Conservation (phyloP, 768 basidiomycete genomes). For the Agaricus sinodeliciosus region DNA sequence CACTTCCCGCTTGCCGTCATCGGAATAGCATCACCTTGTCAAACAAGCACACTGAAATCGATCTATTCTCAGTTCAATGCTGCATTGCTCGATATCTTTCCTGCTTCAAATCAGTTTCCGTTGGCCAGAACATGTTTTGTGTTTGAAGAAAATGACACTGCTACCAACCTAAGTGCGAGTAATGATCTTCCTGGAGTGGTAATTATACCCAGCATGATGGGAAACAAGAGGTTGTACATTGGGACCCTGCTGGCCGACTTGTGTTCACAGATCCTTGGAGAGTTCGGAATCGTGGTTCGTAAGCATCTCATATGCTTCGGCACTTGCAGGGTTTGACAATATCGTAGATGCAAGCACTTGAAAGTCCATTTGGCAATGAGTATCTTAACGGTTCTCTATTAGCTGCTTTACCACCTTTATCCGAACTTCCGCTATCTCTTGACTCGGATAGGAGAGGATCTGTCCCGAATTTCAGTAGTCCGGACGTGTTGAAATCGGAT, state of each 20-base stretch:
- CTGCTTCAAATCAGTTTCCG: slow-evolving; percentile 62
- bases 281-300: slow-evolving; percentile 80
- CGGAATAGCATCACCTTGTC: slow-evolving; percentile 71
- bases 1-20: slow-evolving; percentile 85
- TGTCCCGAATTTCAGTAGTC: slow-evolving; percentile 44
- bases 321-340: slow-evolving; percentile 8
- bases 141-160: slow-evolving; percentile 69
- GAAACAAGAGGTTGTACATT: slow-evolving; percentile 82
- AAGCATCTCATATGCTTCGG: neutral
- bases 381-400: slow-evolving; percentile 68
- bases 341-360: slow-evolving; percentile 64
- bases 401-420: slow-evolving; percentile 51
- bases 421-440: slow-evolving; percentile 55
- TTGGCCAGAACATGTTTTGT: slow-evolving; percentile 79
- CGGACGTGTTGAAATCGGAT: slow-evolving; percentile 40
- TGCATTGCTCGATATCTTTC: slow-evolving; percentile 58
- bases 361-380: slow-evolving; percentile 82
- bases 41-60: slow-evolving; percentile 42
- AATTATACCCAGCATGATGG: slow-evolving; percentile 79
- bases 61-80: slow-evolving; percentile 64
- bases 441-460: slow-evolving; percentile 39
- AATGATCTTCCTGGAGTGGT: slow-evolving; percentile 59
- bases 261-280: slow-evolving; percentile 79
- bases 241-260: slow-evolving; percentile 85
- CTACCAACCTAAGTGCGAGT: slow-evolving; percentile 47